Conservation (phyloP, 352 stramenopile genomes). For the Pythium sp. region DNA sequence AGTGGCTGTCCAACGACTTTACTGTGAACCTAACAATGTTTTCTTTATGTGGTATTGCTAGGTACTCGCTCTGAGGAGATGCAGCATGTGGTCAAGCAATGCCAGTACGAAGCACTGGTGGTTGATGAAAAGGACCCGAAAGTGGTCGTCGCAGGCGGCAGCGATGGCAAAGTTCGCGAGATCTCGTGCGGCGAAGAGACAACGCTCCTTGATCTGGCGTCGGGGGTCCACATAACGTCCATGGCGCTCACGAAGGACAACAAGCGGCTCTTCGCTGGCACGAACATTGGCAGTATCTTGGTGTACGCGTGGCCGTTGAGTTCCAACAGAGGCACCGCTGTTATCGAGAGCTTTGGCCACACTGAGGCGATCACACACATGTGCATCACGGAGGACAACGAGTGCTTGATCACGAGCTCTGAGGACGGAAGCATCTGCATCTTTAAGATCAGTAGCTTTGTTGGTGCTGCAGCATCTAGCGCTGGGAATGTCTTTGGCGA, state of each 20-base stretch:
- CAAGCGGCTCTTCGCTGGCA: conserved; percentile 67
- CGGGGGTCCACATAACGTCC: conserved; percentile 38
- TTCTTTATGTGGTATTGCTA: neutral
- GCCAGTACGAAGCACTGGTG: conserved; percentile 59
- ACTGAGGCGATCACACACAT: conserved; percentile 62
- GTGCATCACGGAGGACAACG: conserved; percentile 70
- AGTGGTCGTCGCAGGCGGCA: conserved; percentile 52
- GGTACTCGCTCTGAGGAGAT: conserved; percentile 70
- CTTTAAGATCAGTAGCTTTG: conserved; percentile 38
- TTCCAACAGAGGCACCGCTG: conserved; percentile 18
- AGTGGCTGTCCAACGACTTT: neutral
- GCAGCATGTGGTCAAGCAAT: conserved; percentile 76
- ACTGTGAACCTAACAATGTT: neutral
- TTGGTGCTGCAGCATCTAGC: neutral
- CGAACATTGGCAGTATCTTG: conserved; percentile 54
- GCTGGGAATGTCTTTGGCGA: neutral
- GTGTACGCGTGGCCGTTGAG: conserved; percentile 63
- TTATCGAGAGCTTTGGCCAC: conserved; percentile 54
- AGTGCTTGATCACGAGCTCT: conserved; percentile 49
- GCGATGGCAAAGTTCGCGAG: conserved; percentile 66
- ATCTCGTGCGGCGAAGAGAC: conserved; percentile 60
- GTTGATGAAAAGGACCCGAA: conserved; percentile 51
- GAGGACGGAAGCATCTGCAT: conserved; percentile 66
- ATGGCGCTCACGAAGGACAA: conserved; percentile 61
- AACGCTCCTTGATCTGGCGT: conserved; percentile 41